A percentile compares a stretch with the other conserved stretches of the same genome.
Conservation (phyloP, 805 yeast genomes). For the Saturnispora hagleri region DNA sequence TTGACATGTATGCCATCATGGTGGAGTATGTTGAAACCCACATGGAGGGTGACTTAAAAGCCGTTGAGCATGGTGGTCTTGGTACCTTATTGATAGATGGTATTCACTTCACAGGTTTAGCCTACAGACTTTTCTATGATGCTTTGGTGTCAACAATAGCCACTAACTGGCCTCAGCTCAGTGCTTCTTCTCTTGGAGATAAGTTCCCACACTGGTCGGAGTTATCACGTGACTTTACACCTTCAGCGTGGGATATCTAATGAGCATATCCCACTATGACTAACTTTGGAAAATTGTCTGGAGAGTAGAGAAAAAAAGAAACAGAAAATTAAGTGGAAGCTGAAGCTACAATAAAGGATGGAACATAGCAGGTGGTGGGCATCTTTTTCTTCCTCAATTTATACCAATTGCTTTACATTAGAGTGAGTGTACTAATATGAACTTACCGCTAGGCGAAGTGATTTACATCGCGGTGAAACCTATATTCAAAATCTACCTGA, state of each 20-base stretch:
- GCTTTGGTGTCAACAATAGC: conserved; percentile 25
- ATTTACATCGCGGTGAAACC: conserved; percentile 80
- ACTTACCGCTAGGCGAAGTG: conserved; percentile 43
- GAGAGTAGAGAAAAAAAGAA: not conserved
- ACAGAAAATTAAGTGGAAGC: not conserved
- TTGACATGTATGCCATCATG: conserved; percentile 26
- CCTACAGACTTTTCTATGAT: conserved; percentile 32
- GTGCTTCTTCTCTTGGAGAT: conserved; percentile 13
- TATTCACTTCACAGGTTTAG: conserved; percentile 33
- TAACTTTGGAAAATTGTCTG: not conserved
- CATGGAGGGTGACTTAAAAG: conserved; percentile 2
- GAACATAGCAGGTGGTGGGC: not conserved
- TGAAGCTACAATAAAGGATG: not conserved
- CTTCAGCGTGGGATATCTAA: not conserved
- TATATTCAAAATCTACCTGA: conserved; percentile 68
- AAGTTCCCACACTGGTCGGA: conserved; percentile 19
- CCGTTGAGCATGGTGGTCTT: conserved; percentile 2
- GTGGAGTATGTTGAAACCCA: not conserved
- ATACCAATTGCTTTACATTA: not conserved
- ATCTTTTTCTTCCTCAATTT: not conserved
- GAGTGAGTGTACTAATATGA: not conserved
- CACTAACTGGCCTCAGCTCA: conserved; percentile 25
- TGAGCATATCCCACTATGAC: not conserved
- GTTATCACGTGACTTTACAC: conserved; percentile 4
- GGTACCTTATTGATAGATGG: conserved; percentile 33